Conservation (phyloP, 768 basidiomycete species). For the Psilocybe sp. region DNA sequence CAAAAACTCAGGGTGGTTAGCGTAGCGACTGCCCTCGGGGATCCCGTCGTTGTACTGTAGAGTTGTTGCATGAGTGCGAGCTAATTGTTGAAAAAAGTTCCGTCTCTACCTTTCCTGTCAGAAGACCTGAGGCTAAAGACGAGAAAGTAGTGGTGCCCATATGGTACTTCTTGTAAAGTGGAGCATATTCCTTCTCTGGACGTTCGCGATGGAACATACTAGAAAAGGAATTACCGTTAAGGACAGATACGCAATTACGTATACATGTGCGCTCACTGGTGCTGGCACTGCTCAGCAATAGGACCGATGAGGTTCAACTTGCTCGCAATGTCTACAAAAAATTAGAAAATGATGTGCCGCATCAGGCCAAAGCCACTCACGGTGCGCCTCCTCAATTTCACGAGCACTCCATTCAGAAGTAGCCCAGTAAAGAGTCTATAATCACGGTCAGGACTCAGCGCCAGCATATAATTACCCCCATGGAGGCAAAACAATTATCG, state of each 20-base stretch:
- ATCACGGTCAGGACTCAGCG: background rate
- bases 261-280: slow-evolving; percentile 40
- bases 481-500: too few species aligned
- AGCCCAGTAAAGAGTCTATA: slow-evolving; percentile 62
- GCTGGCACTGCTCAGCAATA: slow-evolving; percentile 73
- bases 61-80: background rate
- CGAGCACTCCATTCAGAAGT: slow-evolving; percentile 75
- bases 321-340: slow-evolving; percentile 54
- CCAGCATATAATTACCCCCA: background rate
- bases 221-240: slow-evolving; percentile 9
- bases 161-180: slow-evolving; percentile 61
- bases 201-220: slow-evolving; percentile 79
- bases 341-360: background rate
- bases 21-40: slow-evolving; percentile 69
- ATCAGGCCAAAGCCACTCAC: slow-evolving; percentile 27
- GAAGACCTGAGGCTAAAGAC: slow-evolving; percentile 64
- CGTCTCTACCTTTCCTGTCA: slow-evolving; percentile 65
- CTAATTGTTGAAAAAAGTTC: background rate
- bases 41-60: slow-evolving; percentile 70
- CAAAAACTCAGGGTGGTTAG: slow-evolving; percentile 51
- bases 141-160: slow-evolving; percentile 76
- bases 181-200: slow-evolving; percentile 69
- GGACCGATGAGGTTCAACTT: slow-evolving; percentile 66
- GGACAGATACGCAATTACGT: background rate
- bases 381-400: slow-evolving; percentile 65